These are phyloP conservation scores for Floccularia luteovirens DNA, from an alignment of 768 basidiomycete genomes.

Conservation along the genomic window DNA sequence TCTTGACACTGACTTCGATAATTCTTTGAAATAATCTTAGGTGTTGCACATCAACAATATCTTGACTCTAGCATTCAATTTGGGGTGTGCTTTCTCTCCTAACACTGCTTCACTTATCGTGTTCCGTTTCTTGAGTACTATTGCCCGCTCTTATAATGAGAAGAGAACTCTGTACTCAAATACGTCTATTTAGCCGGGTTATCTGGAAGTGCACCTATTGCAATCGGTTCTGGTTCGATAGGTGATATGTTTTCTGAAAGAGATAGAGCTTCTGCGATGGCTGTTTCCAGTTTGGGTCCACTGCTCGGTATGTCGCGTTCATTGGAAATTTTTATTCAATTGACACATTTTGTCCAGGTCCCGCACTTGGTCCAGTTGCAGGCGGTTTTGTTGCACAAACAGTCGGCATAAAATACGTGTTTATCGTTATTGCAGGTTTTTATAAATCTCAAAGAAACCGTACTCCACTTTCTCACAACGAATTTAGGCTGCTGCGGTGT, in stretches of 20 bases:
- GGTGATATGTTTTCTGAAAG: constrained; percentile 61
- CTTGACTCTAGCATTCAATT: constrained; percentile 51
- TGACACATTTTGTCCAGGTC: constrained; percentile 16
- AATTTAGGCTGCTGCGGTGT: constrained; percentile 24
- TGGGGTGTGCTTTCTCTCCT: constrained; percentile 67
- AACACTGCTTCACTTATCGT: constrained; percentile 44
- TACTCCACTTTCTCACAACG: background rate
- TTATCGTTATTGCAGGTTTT: constrained; percentile 38
- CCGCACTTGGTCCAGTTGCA: constrained; percentile 54
- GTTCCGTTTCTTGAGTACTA: constrained; percentile 64
- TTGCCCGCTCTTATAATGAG: background rate
- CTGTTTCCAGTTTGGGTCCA: constrained; percentile 56
- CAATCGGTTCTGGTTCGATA: constrained; percentile 57
- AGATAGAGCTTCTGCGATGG: constrained; percentile 56
- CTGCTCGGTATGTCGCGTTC: constrained; percentile 36
- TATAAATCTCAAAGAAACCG: background rate
- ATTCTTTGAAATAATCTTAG: constrained; percentile 17
- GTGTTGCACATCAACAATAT: constrained; percentile 61
- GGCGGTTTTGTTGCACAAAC: constrained; percentile 59
- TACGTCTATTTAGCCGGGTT: constrained; percentile 42
- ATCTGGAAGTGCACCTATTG: constrained; percentile 56
- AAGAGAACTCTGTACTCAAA: constrained; percentile 1
- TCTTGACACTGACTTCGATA: background rate
- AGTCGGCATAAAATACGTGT: constrained; percentile 56
- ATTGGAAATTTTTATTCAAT: background rate